Evolutionary conservation across 139 green algal genomes (phyloP), one percentile per base, ranked within the genome.

Genomic region (Volvox reticuliferus): DNA sequence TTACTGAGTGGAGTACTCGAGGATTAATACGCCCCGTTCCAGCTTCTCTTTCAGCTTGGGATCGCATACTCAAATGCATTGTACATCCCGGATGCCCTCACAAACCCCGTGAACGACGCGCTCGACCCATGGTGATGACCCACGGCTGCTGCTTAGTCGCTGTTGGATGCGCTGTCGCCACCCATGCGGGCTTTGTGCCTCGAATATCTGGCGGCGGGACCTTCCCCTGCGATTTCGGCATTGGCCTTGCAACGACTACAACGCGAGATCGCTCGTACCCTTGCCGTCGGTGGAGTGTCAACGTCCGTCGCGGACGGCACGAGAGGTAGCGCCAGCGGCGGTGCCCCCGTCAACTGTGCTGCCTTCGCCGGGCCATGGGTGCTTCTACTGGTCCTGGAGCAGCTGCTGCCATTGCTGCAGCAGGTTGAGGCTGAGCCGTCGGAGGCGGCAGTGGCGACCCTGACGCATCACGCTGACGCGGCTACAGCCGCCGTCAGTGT

Each of bases 201-300:
- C 36, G 1, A 0, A 3, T 2, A 2, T 50, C 75, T 79, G 75
- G 75, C 86, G 12, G 61, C 55, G 37, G 61, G 55, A 1, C 86
- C 86, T 50, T 78, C 75, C 0, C 30, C 75, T 3, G 32, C 37
- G 2, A 30, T 67, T 0, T 33, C 75, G n/a, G 76, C 86, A 24
- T 55, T 90, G 1, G 55, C 33, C 22, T 35, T 90, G 86, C 86
- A 90, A 76, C 75, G 86, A 14, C 86, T 90, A 35, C 86, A 62
- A 16, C 30, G 32, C 32, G 86, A 90, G 55, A 76, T 85, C 13
- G 55, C 75, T 5, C 20, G 44, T 0, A 75, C 35, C 24, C 21
- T 68, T 22, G 26, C 65, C 83, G 69, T 12, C 62, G 33, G 61
- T 12, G n/a, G 26, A 1, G 26, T 1, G 61, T 1, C 28, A 37